Evolutionary conservation across 768 basidiomycete species (phyloP), one percentile per base, ranked within the genome.

Genomic region (Phylloporus sp.): DNA sequence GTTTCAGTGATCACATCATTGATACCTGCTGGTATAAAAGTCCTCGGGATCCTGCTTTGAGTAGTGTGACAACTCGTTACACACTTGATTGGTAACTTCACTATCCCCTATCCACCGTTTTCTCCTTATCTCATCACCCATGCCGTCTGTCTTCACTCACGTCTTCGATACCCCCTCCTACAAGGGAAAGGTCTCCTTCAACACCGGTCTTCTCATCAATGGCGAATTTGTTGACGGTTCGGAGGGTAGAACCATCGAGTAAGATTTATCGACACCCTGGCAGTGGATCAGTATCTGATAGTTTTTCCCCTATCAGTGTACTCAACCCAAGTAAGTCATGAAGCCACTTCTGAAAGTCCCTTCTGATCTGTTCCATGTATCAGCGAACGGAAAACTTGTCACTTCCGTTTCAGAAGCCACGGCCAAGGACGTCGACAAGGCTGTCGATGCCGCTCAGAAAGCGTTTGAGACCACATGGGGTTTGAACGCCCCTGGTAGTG

Each of bases 131-230:
- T 34, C 50, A 18, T 40, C 36, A 53, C 64, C 34, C 60, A 79
- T 78, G 78, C 69, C 77, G 8, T 45, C 64, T 35, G 66, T 67
- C 20, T 80, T 76, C 69, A 59, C 64, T 9, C 68, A 85, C 70
- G 66, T 73, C 16, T 85, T 85, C 57, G 67, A 84, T 42, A 78
- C 77, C 8, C 72, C 71, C 36, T 55, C 70, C 53, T 86, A 69
- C 80, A 85, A 81, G 67, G 84, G 82, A n/a, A 71, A 73, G 43
- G 72, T 75, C 18, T 72, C 72, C 6, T 71, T 88, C 54, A 71
- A 73, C 59, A 86, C 86, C 4, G 86, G 88, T 27, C 60, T 90
- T 49, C 91, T 83, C 73, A 88, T 92, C 64, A 74, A 80, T 60
- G 83, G 83, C 56, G 63, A 88, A 66, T 91, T 79, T 60, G 70